Conservation (phyloP, 1,284 basidiomycete genomes). For the Gymnopus androsaceus region DNA sequence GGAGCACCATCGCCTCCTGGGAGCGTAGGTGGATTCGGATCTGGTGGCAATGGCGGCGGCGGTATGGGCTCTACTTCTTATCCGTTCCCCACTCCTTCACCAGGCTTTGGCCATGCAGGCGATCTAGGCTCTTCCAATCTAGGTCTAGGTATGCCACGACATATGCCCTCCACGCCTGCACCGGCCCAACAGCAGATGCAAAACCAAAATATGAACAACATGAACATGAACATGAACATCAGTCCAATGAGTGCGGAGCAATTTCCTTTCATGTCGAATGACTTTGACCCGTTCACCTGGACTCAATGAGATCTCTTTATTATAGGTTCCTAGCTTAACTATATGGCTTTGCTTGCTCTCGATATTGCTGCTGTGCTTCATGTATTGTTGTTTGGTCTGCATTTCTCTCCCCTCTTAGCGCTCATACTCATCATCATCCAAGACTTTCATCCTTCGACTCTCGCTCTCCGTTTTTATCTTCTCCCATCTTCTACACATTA, state of each 20-base stretch:
- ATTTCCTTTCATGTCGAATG: conserved; percentile 28
- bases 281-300: conserved; percentile 56
- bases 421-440: not conserved
- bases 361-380: conserved; percentile 4
- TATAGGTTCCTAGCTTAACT: conserved; percentile 18
- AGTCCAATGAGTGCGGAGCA: conserved; percentile 20
- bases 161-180: conserved; percentile 17
- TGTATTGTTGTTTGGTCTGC: not conserved
- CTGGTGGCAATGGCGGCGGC: conserved; percentile 1
- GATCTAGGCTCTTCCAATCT: conserved; percentile 14
- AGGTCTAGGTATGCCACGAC: conserved; percentile 13
- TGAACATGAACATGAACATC: conserved; percentile 17
- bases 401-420: not conserved
- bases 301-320: conserved; percentile 34
- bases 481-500: conserved; percentile 19
- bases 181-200: conserved; percentile 23
- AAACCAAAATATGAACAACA: conserved; percentile 34
- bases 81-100: conserved; percentile 18
- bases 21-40: conserved; percentile 6
- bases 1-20: conserved; percentile 10
- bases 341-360: conserved; percentile 18
- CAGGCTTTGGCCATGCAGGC: conserved; percentile 26
- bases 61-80: conserved; percentile 14
- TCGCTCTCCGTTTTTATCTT: conserved; percentile 21
- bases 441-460: conserved; percentile 4